phyloP scores from a whole-genome alignment of 305 asterid genomes.

The Coffea humblotiana region DNA sequence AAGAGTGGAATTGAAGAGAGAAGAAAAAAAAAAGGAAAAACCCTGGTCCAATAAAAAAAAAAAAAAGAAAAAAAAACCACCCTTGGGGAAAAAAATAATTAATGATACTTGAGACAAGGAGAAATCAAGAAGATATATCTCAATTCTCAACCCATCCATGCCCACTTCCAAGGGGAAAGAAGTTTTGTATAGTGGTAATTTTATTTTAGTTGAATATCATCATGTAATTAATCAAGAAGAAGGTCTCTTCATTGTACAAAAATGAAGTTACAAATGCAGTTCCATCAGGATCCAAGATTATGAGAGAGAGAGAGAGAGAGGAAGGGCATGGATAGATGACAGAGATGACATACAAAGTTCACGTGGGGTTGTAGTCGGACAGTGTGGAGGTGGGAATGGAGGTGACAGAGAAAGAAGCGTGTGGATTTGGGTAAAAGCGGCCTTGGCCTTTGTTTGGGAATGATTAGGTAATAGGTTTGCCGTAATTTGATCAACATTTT shows the following conservation, averaged over 20 bases:
- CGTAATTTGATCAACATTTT: conserved; percentile 18
- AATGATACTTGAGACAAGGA: background rate
- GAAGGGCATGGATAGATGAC: conserved; percentile 14
- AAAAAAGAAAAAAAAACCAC: background rate
- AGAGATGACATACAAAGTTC: conserved; percentile 21
- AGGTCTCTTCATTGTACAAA: conserved; percentile 13
- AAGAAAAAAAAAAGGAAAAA: background rate
- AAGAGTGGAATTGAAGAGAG: conserved; percentile 57
- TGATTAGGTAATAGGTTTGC: conserved; percentile 17
- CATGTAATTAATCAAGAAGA: conserved; percentile 9
- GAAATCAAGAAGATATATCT: background rate
- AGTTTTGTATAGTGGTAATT: conserved; percentile 23
- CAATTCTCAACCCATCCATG: background rate
- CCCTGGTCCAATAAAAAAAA: background rate
- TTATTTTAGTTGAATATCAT: conserved; percentile 1
- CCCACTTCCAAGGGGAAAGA: background rate
- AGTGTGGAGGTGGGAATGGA: background rate
- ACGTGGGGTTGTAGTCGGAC: conserved; percentile 36
- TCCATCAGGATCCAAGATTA: conserved; percentile 2
- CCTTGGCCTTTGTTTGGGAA: conserved; percentile 12
- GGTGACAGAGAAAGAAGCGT: conserved; percentile 30
- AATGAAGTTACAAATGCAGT: conserved; percentile 4
- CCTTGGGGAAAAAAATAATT: background rate
- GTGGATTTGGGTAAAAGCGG: conserved; percentile 30
- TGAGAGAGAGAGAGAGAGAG: conserved; percentile 5